Evolutionary conservation across 2,329 filamentous ascomycete genomes (phyloP).

Genomic region (Sporothrix globosa): DNA sequence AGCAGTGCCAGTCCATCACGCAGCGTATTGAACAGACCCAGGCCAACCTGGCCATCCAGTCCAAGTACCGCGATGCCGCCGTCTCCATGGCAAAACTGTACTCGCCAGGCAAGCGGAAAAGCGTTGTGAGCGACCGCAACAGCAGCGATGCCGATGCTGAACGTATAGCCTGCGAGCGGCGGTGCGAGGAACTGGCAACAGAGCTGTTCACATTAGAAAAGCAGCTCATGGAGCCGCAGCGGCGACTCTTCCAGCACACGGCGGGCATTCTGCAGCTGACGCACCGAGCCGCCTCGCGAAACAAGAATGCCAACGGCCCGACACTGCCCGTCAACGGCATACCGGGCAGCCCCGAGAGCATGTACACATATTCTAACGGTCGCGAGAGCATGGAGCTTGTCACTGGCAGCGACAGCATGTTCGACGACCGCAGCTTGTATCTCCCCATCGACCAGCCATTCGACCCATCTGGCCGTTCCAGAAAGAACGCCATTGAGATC

Average conservation of each 20-base stretch:
- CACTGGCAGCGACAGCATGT: conserved; percentile 61
- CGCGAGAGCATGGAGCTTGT: conserved; percentile 60
- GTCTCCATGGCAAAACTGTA: conserved; percentile 83
- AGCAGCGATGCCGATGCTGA: conserved; percentile 71
- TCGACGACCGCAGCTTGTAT: conserved; percentile 79
- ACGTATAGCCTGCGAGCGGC: conserved; percentile 71
- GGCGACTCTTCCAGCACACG: conserved; percentile 81
- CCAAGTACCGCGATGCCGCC: conserved; percentile 92
- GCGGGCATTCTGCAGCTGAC: conserved; percentile 90
- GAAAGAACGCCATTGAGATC: conserved; percentile 56
- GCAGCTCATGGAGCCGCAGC: conserved; percentile 72
- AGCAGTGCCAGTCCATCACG: conserved; percentile 72
- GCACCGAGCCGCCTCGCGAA: conserved; percentile 67
- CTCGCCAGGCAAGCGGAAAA: conserved; percentile 58
- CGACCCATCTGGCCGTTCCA: conserved; percentile 42
- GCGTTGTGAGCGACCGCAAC: conserved; percentile 54
- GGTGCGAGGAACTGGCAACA: conserved; percentile 81
- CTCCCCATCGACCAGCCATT: conserved; percentile 68
- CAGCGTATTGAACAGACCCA: conserved; percentile 80
- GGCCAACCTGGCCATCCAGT: conserved; percentile 83
- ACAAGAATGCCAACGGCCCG: conserved; percentile 43
- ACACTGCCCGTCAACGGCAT: conserved; percentile 58
- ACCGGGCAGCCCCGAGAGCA: conserved; percentile 75
- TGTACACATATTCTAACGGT: conserved; percentile 68
- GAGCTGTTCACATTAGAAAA: conserved; percentile 82